Percentiles rank a stretch among this genome's conserved stretches.
Evolutionary conservation across 192 early-diverging fungal species (phyloP).

Genomic region (Glomus cerebriforme): DNA sequence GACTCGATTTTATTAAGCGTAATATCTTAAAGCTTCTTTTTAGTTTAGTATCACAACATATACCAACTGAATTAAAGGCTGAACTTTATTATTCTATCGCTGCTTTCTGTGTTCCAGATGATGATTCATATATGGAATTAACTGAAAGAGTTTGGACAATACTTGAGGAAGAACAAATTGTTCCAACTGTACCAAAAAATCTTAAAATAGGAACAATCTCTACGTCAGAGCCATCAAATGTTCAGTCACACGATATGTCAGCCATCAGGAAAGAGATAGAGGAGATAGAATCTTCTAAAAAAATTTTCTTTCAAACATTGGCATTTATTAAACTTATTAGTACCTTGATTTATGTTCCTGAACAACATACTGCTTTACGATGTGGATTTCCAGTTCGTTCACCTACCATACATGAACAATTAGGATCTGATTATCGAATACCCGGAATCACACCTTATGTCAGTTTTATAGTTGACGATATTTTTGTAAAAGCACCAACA

Average conservation of each 20-base stretch:
- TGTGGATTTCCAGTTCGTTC: slow-evolving; percentile 41
- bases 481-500: slow-evolving; percentile 77
- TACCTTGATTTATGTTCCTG: slow-evolving; percentile 64
- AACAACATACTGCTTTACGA: slow-evolving; percentile 40
- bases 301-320: slow-evolving; percentile 86
- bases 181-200: slow-evolving; percentile 33
- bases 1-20: slow-evolving; percentile 68
- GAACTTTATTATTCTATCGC: slow-evolving; percentile 76
- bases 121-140: slow-evolving; percentile 51
- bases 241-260: slow-evolving; percentile 7
- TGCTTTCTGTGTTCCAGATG: slow-evolving; percentile 72
- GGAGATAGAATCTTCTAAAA: slow-evolving; percentile 73
- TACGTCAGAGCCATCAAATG: slow-evolving; percentile 26
- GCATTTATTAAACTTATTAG: slow-evolving; percentile 79
- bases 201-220: background rate
- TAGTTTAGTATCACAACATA: slow-evolving; percentile 73
- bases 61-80: slow-evolving; percentile 82
- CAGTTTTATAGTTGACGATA: slow-evolving; percentile 79
- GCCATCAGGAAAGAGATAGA: slow-evolving; percentile 80
- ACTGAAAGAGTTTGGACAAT: slow-evolving; percentile 75
- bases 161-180: slow-evolving; percentile 65
- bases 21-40: slow-evolving; percentile 74
- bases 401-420: slow-evolving; percentile 55
- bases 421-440: slow-evolving; percentile 68
- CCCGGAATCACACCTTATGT: slow-evolving; percentile 82